Conservation (phyloP, 2,329 filamentous ascomycete genomes). For the Aspergillus sp. region DNA sequence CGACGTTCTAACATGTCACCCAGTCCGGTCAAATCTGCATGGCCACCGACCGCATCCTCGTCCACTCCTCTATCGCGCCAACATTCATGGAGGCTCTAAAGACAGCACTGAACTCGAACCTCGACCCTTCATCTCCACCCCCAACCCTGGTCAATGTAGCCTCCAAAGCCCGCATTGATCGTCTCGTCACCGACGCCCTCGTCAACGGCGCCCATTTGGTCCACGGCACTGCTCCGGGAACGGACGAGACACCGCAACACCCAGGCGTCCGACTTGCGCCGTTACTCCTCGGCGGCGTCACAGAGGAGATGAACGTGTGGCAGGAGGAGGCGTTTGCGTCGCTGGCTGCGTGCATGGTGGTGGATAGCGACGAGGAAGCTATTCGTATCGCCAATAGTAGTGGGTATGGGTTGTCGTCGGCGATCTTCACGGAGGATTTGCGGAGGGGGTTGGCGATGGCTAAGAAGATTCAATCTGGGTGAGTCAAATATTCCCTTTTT, state of each 20-base stretch:
- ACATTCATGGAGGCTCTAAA: conserved; percentile 54
- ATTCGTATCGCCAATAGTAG: conserved; percentile 73
- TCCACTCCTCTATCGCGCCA: conserved; percentile 54
- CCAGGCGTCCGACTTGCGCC: conserved; percentile 55
- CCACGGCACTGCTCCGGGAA: conserved; percentile 20
- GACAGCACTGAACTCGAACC: conserved; percentile 37
- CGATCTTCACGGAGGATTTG: conserved; percentile 72
- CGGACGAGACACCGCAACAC: conserved; percentile 8
- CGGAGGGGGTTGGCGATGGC: conserved; percentile 57
- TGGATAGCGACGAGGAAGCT: conserved; percentile 63
- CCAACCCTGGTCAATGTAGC: conserved; percentile 45
- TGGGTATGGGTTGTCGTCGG: conserved; percentile 69
- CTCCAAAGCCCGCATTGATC: conserved; percentile 44
- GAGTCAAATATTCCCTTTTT: conserved; percentile 11
- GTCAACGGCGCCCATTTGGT: conserved; percentile 33
- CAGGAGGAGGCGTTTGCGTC: conserved; percentile 74
- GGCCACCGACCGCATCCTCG: conserved; percentile 70
- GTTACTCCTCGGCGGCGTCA: conserved; percentile 66
- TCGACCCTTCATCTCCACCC: conserved; percentile 33
- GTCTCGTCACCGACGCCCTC: conserved; percentile 28
- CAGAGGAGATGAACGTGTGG: conserved; percentile 69
- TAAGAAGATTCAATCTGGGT: conserved; percentile 62
- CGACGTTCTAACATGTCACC: conserved; percentile 20
- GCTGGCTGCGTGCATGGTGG: conserved; percentile 64
- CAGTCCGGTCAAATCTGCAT: conserved; percentile 76